phyloP scores from a whole-genome alignment of 495 filamentous ascomycete genomes.

The Saxophila tyrrhenica region DNA sequence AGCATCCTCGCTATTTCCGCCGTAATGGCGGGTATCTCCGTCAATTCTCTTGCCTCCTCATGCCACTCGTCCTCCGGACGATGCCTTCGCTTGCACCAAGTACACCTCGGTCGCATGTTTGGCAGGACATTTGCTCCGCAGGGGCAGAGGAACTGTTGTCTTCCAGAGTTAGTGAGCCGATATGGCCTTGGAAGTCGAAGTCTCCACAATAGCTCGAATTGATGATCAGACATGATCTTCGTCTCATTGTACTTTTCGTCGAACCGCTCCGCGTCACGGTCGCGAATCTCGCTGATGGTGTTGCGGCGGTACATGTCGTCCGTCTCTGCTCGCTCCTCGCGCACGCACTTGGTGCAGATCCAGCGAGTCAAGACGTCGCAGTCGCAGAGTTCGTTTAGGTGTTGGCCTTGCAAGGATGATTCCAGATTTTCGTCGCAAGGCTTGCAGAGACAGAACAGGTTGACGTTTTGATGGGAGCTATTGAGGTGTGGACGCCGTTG shows the following conservation, averaged over 20 bases:
- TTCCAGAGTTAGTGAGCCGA: not conserved
- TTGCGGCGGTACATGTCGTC: not conserved
- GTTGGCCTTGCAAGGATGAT: not conserved
- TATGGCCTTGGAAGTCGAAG: not conserved
- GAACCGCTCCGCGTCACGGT: not conserved
- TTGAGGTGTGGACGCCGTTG: conserved; percentile 2
- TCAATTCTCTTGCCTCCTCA: no score
- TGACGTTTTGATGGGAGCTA: not conserved
- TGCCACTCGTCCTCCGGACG: no score
- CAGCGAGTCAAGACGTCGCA: conserved; percentile 4
- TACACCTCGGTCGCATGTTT: no score
- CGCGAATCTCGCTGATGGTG: not conserved
- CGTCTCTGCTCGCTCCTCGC: not conserved
- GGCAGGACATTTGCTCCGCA: no score
- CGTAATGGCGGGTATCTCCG: no score
- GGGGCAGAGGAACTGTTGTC: conserved; percentile 4
- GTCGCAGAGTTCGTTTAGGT: conserved; percentile 8
- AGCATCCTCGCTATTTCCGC: no score
- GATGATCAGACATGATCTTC: not conserved
- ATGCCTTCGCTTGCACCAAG: no score
- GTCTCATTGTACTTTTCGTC: not conserved
- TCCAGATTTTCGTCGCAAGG: not conserved
- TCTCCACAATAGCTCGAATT: not conserved
- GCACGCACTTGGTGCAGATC: conserved; percentile 1
- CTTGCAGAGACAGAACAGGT: conserved; percentile 1